A percentile compares a stretch with the other conserved stretches of the same genome.
phyloP scores from a whole-genome alignment of 1,284 basidiomycete species.

The Heterobasidion parviporum region DNA sequence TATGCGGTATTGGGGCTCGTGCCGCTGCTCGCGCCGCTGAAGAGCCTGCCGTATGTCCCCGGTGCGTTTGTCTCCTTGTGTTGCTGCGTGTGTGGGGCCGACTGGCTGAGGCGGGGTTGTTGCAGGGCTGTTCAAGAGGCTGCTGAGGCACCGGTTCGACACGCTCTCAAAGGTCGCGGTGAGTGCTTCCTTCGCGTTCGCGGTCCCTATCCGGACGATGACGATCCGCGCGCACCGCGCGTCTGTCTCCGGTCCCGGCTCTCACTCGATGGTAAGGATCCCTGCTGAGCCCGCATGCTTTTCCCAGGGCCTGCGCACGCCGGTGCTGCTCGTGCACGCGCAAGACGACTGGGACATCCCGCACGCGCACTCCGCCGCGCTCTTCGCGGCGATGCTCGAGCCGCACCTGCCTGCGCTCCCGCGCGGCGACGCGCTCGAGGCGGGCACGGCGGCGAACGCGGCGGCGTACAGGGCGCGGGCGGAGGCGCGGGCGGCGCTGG shows the following conservation, averaged over 20 bases:
- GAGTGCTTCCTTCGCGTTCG: slow-evolving; percentile 12
- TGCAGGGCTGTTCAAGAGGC: slow-evolving; percentile 47
- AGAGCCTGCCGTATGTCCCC: slow-evolving; percentile 61
- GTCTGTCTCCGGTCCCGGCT: not conserved
- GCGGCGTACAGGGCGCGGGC: slow-evolving; percentile 27
- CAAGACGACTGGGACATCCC: slow-evolving; percentile 80
- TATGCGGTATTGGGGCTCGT: slow-evolving; percentile 66
- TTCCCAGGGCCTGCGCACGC: slow-evolving; percentile 28
- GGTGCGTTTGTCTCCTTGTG: slow-evolving; percentile 28
- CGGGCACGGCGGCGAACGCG: not conserved
- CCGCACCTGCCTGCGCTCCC: slow-evolving; percentile 47
- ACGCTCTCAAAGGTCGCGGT: slow-evolving; percentile 54
- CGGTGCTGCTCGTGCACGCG: slow-evolving; percentile 75
- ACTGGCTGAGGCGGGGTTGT: slow-evolving; percentile 1
- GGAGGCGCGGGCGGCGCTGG: slow-evolving; percentile 32
- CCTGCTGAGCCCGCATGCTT: not conserved
- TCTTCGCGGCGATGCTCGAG: slow-evolving; percentile 66
- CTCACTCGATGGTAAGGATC: not conserved
- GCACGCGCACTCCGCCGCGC: slow-evolving; percentile 59
- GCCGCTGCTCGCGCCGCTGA: slow-evolving; percentile 64
- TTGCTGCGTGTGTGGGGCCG: not conserved
- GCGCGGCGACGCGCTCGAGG: slow-evolving; percentile 18
- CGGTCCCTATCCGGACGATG: too few relatives aligned
- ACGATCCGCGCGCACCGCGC: not conserved
- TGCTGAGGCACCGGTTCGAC: slow-evolving; percentile 60